Base-by-base conservation (phyloP, 208 protist genomes). In the Leishmania gerbilli region DNA sequence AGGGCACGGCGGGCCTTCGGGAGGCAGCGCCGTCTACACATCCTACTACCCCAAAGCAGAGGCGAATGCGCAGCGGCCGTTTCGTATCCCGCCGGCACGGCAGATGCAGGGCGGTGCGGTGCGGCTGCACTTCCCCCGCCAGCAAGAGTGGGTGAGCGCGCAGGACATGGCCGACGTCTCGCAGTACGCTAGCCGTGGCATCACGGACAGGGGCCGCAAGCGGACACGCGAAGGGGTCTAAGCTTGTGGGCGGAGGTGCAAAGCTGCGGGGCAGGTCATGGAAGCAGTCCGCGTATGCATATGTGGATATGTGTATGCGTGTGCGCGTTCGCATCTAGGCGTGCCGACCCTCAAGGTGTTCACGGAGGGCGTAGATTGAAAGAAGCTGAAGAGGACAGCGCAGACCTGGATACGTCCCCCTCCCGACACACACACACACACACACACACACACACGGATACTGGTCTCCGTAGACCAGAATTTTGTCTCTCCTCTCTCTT, bases 21-120 rank as follows among this genome's bases (percentile, higher is more conserved):
- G 47, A 40, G 78, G 62, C 77, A 76, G 55, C 69, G 56, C 74
- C 67, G 79, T 76, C 47, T 85, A 82, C 56, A 78, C 77, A 19
- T 71, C 79, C 40, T 90, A 92, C 60, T 95, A 92, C 80, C 92
- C 92, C 3, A 87, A 90, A 78, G 77, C 83, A 45, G 87, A 89
- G 42, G 79, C 68, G 21, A 85, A 74, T 21, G 74, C 76, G 64
- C 80, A 84, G 37, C 86, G 86, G 1, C 87, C 86, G 1, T 95
- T 95, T 79, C 90, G 92, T 75, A 88, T 93, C 21, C 85, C 89
- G 6, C 84, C 88, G 2, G 85, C 89, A 7, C 55, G 60, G 71
- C 81, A 89, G 80, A 79, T 85, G 31, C 62, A 79, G 9, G 87
- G 83, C 31, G 84, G 83, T 24, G 80, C 86, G 71, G 84, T 88